Evolutionary conservation across 2,329 filamentous ascomycete genomes (phyloP), one percentile per base, ranked within the genome.

Genomic region (Claviceps fusiformis): DNA sequence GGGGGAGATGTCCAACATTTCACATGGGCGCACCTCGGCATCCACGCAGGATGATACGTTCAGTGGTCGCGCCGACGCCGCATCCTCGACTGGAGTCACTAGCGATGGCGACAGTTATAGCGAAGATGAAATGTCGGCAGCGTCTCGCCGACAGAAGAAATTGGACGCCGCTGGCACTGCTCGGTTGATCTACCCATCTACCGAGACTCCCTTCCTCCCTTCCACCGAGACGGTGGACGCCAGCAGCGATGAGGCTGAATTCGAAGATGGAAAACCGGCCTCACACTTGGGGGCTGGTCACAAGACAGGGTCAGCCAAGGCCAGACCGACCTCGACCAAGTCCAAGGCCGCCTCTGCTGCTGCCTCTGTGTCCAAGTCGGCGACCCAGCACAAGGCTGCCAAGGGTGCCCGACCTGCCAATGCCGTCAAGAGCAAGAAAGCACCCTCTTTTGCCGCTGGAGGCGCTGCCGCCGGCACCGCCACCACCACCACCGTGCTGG

Each of bases 41-140:
- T 96, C 92, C 0, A 96, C 92, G 6, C 75, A 93, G 55, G 92
- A 97, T 64, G 92, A 97, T 70, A 91, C 89, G 1, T 87, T 96
- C 60, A 96, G 92, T 68, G 91, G 91, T 50, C 85, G 83, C 63
- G 91, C 91, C 45, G 92, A 96, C 67, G 82, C 80, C 50, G 82
- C 87, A 51, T 95, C 89, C 3, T 95, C 89, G 2, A 89, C 87
- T 48, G 88, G 88, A 54, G 89, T 88, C 55, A 93, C 87, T 50
- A 91, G 87, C 62, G 87, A 93, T 56, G 80, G 78, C 55, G 87
- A 89, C 43, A 83, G 81, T 57, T 83, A 84, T 45, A 80, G 82
- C 64, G 76, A 86, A 43, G 73, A 75, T 55, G 83, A 86, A 41
- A 72, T 79, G 52, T 81, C 80, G n/a, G n/a, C n/a, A 51, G 75